Base-by-base conservation (phyloP, 805 yeast species). In the Isabelozyma heimii region DNA sequence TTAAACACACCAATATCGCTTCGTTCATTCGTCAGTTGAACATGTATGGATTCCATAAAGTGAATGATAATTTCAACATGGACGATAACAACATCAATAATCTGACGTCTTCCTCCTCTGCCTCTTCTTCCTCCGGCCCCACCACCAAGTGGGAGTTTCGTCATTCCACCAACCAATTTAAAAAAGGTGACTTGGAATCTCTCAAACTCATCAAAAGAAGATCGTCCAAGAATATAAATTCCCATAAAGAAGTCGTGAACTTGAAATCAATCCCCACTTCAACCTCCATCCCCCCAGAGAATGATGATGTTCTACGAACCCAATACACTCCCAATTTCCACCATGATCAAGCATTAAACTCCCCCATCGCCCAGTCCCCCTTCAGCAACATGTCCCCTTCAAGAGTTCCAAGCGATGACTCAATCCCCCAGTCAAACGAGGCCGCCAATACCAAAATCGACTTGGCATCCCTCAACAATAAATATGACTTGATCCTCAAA, bases 151-250 rank as follows among this genome's bases (percentile, higher is more conserved):
- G 98, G 98, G 97, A 92, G 70, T 91, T 91, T 67, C 83, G 84
- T 49, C 98, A 91, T 63, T 81, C 88, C 26, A 83, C 89, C 3
- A 89, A 87, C 35, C 77, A 79, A 51, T 91, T 91, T 69, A 79
- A 82, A 55, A 84, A 89, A 46, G 97, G 97, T 40, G 94, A 91
- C 63, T 67, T 82, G 13, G 94, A 84, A 41, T 75, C 86, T 9
- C 69, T 91, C 52, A 80, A 87, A 47, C 74, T 79, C 13, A 92
- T 91, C 62, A 91, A 89, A 65, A 76, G 98, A 52, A 72, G 97
- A 43, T 81, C 94, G 38, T 66, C 68, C 41, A 71, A 70, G 52
- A 72, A 70, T 48, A 59, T 66, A 42, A 65, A 63, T 52, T 56
- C 67, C 15, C 75, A 66, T 48, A 69, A 70, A 54, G 78, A 73